Evolutionary conservation across 352 stramenopile species (phyloP), one percentile per base, ranked within the genome.

Genomic region (Globisporangium takayamanum): DNA sequence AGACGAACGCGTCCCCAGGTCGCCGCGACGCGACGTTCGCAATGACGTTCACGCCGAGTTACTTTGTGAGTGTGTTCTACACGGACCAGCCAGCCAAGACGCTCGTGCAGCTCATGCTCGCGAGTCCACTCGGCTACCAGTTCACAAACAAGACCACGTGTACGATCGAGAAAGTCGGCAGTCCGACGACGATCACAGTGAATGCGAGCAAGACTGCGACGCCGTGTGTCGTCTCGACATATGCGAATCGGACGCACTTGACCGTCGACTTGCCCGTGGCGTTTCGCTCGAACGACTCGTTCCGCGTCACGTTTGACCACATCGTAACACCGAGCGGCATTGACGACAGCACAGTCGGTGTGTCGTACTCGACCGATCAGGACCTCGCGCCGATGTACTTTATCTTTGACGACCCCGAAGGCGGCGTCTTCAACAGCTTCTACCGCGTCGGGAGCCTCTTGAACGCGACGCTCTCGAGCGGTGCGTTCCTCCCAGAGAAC

Each of bases 401-500:
- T 48, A 73, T 84, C 46, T 92, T 88, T 59, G 79, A 90, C 58
- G 73, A 89, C 62, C 60, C 64, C 45, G 46, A 59, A 12, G 82
- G 84, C 47, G 86, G 70, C 3, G 74, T 80, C 2, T 94, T 88
- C 62, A 75, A 74, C 64, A 80, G 78, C 26, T 94, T 89, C 60
- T 76, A 87, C 39, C 74, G 76, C 14, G 60, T 88, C 1, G 75
- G 63, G 1, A 69, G 78, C 22, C 49, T 94, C 5, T 64, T 66
- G 0, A 57, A 63, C 15, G 78, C 78, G 1, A 65, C 61, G 6
- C 61, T 94, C 5, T 87, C 76, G 4, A 94, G 84, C 26, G 77
- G 80, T 5, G 84, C 81, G 10, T 94, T 94, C 55, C 60, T 91
- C 1, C 84, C 84, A 7, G 80, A 94, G 54, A 94, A 92, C 50